Conservation (phyloP, 371 early-diverging fungal species). For the Mucor velutinosus region DNA sequence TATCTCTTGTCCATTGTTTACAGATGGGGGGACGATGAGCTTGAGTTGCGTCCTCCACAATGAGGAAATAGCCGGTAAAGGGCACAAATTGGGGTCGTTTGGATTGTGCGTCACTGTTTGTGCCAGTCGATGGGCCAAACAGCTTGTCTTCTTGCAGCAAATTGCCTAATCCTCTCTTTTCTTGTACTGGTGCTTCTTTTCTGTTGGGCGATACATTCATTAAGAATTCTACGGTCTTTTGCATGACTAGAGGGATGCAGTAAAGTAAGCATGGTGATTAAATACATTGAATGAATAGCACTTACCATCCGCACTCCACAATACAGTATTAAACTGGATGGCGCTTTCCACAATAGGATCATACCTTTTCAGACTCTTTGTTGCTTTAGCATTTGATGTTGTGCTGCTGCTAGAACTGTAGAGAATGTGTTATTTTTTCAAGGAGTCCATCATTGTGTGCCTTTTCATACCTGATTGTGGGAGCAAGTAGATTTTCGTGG, state of each 20-base stretch:
- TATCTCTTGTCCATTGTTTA: conserved; percentile 31
- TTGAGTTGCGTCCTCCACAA: conserved; percentile 48
- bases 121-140: conserved; percentile 30
- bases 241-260: conserved; percentile 7
- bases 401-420: not conserved
- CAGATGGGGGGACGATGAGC: conserved; percentile 38
- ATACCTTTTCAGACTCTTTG: not conserved
- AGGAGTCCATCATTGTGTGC: too few relatives aligned
- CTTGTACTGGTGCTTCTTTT: conserved; percentile 12
- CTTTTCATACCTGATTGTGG: conserved; percentile 11
- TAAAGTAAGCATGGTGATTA: not conserved
- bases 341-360: conserved; percentile 14
- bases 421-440: not conserved
- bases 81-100: conserved; percentile 36
- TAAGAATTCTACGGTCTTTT: conserved; percentile 15
- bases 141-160: conserved; percentile 36
- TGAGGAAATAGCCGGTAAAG: conserved; percentile 35
- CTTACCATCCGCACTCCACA: conserved; percentile 25
- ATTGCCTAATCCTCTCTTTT: conserved; percentile 20
- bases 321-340: conserved; percentile 17
- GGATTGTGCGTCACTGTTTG: conserved; percentile 17
- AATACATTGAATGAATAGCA: not conserved
- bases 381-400: not conserved
- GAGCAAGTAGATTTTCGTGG: conserved; percentile 18
- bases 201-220: conserved; percentile 12